phyloP scores from a whole-genome alignment of 1,284 basidiomycete genomes.

The Veloboletus limbatus region DNA sequence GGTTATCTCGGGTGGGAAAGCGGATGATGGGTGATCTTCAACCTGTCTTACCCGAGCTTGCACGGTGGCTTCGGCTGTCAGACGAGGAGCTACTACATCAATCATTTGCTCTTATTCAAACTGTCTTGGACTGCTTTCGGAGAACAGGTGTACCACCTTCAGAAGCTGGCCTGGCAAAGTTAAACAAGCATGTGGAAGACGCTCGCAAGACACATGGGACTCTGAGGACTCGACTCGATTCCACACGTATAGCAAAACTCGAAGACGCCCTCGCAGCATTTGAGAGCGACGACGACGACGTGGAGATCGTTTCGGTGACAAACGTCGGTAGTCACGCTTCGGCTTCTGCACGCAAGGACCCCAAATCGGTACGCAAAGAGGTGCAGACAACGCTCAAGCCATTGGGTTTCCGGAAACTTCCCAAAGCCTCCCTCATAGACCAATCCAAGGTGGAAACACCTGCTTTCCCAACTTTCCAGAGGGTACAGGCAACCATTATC shows the following conservation, averaged over 20 bases:
- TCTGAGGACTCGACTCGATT: slow-evolving; percentile 55
- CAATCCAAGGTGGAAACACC: slow-evolving; percentile 34
- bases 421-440: slow-evolving; percentile 33
- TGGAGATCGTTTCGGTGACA: slow-evolving; percentile 37
- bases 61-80: slow-evolving; percentile 86
- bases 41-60: slow-evolving; percentile 72
- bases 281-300: slow-evolving; percentile 51
- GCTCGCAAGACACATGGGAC: slow-evolving; percentile 46
- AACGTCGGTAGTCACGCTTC: slow-evolving; percentile 14
- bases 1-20: slow-evolving; percentile 52
- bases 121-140: slow-evolving; percentile 69
- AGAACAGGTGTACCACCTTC: slow-evolving; percentile 53
- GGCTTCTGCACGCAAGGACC: slow-evolving; percentile 11
- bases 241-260: slow-evolving; percentile 53
- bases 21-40: slow-evolving; percentile 79
- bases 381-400: slow-evolving; percentile 23
- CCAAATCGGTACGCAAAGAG: slow-evolving; percentile 23
- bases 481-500: slow-evolving; percentile 12
- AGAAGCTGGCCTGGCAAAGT: slow-evolving; percentile 48
- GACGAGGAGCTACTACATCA: slow-evolving; percentile 88
- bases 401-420: slow-evolving; percentile 14
- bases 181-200: slow-evolving; percentile 58
- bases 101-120: slow-evolving; percentile 77
- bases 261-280: slow-evolving; percentile 58
- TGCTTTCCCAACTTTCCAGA: slow-evolving; percentile 38